Percentiles rank a stretch among this genome's conserved stretches.
Conservation (phyloP, 148 eudicot species). For the Vaccinium darrowii region DNA sequence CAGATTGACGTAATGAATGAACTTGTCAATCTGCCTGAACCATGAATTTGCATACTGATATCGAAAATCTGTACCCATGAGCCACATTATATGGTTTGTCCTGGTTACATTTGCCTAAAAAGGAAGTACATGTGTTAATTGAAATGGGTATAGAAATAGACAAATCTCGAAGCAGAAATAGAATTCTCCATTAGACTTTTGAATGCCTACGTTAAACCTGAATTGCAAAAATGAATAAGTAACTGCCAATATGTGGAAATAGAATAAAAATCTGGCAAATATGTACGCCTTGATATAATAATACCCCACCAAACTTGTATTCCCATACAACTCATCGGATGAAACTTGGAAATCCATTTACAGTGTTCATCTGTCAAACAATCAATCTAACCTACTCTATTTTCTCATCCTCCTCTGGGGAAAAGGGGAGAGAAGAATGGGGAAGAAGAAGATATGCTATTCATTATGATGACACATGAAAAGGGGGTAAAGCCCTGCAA, state of each 20-base stretch:
- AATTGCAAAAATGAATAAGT: background rate
- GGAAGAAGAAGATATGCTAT: constrained; percentile 4
- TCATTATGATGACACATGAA: background rate
- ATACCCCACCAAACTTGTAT: background rate
- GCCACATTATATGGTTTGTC: constrained; percentile 81
- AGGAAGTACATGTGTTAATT: background rate
- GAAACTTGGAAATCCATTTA: background rate
- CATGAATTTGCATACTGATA: constrained; percentile 80
- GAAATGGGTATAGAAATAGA: background rate
- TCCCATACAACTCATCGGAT: background rate
- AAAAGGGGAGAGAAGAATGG: background rate
- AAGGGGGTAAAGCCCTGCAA: background rate
- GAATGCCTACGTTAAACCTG: background rate
- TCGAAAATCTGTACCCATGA: constrained; percentile 74
- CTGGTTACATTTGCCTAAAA: constrained; percentile 68
- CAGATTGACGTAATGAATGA: constrained; percentile 75
- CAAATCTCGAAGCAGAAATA: constrained; percentile 2
- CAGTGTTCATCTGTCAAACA: background rate
- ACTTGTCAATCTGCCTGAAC: constrained; percentile 81
- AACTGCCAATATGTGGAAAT: background rate
- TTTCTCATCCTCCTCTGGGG: background rate
- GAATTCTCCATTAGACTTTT: background rate
- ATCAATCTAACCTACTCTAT: background rate
- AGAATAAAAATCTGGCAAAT: background rate
- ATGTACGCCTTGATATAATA: background rate